Base-by-base conservation (phyloP, 768 basidiomycete species). In the Tulasnella sp. region DNA sequence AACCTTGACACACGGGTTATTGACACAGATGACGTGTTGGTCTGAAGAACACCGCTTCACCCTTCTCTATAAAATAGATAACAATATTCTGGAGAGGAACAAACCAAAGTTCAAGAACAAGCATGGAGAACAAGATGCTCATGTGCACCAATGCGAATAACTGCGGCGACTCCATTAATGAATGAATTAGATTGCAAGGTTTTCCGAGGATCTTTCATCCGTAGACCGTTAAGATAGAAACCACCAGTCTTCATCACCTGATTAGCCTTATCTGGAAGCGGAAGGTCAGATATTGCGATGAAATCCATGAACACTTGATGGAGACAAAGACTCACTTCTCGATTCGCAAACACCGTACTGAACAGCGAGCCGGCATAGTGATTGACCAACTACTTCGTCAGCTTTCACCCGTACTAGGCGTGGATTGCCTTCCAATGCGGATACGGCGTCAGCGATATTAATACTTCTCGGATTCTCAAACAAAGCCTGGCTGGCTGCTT, bases 141-240 rank as follows among this genome's bases (percentile, higher is more conserved):
- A n/a, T n/a, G n/a, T n/a, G n/a, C n/a, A n/a, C n/a, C n/a, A n/a
- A n/a, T n/a, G n/a, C n/a, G n/a, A n/a, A n/a, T n/a, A n/a, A n/a
- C n/a, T n/a, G n/a, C n/a, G n/a, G n/a, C n/a, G n/a, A n/a, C n/a
- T n/a, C n/a, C n/a, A n/a, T n/a, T n/a, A n/a, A n/a, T n/a, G n/a
- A n/a, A n/a, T n/a, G n/a, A n/a, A n/a, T n/a, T n/a, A n/a, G n/a
- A n/a, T n/a, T 62, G 56, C 13, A 83, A 59, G 27, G 62, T 71
- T 44, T 67, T 66, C 28, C 69, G 66, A 16, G 68, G 54, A 54
- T 81, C 77, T n/a, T n/a, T 45, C 25, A 87, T 69, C 5, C 72
- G 70, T 4, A 58, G 49, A 45, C 79, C 78, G 62, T 93, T 91
- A 32, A 85, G 58, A 61, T 83, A 84, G 12, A 90, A 65, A 7